Percentiles rank a stretch among this genome's conserved stretches.
These are phyloP conservation scores for Coemansia sp. DNA, from an alignment of 192 early-diverging fungal genomes.

Conservation along the genomic window DNA sequence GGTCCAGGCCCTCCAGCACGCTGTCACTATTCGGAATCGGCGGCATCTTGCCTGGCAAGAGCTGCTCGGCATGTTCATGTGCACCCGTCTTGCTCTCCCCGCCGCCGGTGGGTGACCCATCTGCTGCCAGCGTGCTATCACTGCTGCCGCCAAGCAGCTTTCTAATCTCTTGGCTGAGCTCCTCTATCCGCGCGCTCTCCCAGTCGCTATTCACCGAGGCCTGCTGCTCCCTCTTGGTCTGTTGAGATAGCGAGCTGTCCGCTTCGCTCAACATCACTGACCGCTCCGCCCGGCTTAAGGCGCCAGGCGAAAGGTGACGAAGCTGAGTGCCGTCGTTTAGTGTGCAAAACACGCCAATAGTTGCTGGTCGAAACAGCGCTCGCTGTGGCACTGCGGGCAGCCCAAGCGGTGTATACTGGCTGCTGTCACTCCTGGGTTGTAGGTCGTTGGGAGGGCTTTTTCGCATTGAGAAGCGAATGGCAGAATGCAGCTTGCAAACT, in stretches of 20 bases:
- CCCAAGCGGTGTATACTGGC: neutral
- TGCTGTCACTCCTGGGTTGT: neutral
- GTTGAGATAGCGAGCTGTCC: neutral
- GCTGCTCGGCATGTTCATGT: neutral
- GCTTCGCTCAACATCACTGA: neutral
- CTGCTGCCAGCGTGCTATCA: neutral
- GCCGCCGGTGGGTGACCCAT: neutral
- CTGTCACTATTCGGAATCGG: constrained; percentile 26
- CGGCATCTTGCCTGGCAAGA: constrained; percentile 1
- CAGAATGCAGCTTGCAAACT: neutral
- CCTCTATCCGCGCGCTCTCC: constrained; percentile 37
- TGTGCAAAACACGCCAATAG: constrained; percentile 11
- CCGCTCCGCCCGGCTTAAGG: neutral
- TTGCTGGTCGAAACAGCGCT: constrained; percentile 15
- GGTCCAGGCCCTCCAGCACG: constrained; percentile 32
- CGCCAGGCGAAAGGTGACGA: neutral
- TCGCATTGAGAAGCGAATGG: neutral
- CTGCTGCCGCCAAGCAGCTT: constrained; percentile 23
- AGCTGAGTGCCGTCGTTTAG: constrained; percentile 1
- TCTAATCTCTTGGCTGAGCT: constrained; percentile 35
- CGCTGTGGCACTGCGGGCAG: constrained; percentile 12
- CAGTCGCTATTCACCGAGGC: constrained; percentile 19
- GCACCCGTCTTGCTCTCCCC: neutral
- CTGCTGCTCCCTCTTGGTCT: constrained; percentile 1
- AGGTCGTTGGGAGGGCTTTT: neutral